A percentile compares a stretch with the other conserved stretches of the same genome.
phyloP scores from a whole-genome alignment of 768 basidiomycete species.

The Mycena filopes region DNA sequence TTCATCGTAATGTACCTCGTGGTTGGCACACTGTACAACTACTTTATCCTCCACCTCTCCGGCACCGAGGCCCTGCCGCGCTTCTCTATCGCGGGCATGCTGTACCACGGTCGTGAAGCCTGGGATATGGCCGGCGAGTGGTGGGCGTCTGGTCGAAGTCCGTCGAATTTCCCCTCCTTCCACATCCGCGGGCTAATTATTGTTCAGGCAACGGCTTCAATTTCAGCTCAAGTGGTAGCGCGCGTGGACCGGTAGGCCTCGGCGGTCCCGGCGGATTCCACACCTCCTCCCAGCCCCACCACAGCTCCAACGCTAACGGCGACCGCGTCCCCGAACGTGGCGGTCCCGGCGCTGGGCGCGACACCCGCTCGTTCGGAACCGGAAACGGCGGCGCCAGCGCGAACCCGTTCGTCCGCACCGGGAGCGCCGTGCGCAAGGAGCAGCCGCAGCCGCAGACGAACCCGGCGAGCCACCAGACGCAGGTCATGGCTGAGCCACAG shows the following conservation, averaged over 20 bases:
- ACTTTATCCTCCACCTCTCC: conserved; percentile 76
- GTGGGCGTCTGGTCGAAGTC: conserved; percentile 14
- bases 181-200: too few species aligned
- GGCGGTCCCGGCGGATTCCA: conserved; percentile 16
- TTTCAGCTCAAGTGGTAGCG: conserved; percentile 2
- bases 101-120: conserved; percentile 57
- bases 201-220: not conserved
- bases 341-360: too few species aligned
- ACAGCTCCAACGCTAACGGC: too few species aligned
- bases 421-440: conserved; percentile 16
- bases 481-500: not conserved
- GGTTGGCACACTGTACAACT: conserved; percentile 80
- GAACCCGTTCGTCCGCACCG: conserved; percentile 25
- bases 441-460: conserved; percentile 1
- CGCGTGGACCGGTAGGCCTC: conserved; percentile 22
- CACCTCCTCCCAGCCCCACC: not conserved
- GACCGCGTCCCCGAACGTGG: too few species aligned
- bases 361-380: not conserved
- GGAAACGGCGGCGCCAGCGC: not conserved
- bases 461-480: conserved; percentile 29
- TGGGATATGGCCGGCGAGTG: conserved; percentile 39
- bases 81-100: conserved; percentile 62
- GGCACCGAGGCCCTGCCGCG: conserved; percentile 81
- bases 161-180: conserved; percentile 55
- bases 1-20: conserved; percentile 71